phyloP scores from a whole-genome alignment of 345 rosid genomes.

The thale cress (Arabidopsis thaliana) region DNA sequence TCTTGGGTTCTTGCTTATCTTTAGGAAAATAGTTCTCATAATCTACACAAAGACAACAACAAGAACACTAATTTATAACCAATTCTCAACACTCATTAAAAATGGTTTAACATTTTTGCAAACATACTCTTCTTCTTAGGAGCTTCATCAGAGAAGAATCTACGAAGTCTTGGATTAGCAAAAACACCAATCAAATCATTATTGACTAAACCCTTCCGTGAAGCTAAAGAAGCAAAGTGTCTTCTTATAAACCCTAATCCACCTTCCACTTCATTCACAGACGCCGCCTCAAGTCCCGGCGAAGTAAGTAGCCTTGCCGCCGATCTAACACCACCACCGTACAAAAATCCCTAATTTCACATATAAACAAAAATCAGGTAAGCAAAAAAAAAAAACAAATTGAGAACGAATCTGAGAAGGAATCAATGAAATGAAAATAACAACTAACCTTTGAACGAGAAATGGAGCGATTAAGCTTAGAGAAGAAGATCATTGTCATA shows the following conservation, averaged over 20 bases:
- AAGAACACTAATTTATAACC: neutral
- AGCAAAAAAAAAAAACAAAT: neutral
- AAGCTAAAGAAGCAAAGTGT: constrained; percentile 57
- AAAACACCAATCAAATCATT: constrained; percentile 60
- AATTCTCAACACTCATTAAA: neutral
- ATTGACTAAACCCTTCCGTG: constrained; percentile 40
- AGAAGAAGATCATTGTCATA: constrained; percentile 41
- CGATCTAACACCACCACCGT: constrained; percentile 43
- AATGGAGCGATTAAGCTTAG: constrained; percentile 40
- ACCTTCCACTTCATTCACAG: constrained; percentile 42
- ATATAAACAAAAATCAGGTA: neutral
- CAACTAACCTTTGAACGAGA: constrained; percentile 46
- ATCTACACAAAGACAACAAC: constrained; percentile 54
- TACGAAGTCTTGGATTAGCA: constrained; percentile 61
- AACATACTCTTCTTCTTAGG: constrained; percentile 61
- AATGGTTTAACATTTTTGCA: neutral
- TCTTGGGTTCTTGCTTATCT: constrained; percentile 79
- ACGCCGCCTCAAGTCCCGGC: constrained; percentile 28
- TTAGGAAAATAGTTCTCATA: constrained; percentile 86
- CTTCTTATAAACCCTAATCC: constrained; percentile 64
- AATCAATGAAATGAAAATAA: neutral
- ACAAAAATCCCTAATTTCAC: constrained; percentile 15
- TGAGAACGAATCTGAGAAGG: constrained; percentile 20
- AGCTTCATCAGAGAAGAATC: constrained; percentile 78
- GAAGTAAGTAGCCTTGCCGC: constrained; percentile 32